phyloP scores from a whole-genome alignment of 306 rosid genomes.

The Begonia fuchsioides region DNA sequence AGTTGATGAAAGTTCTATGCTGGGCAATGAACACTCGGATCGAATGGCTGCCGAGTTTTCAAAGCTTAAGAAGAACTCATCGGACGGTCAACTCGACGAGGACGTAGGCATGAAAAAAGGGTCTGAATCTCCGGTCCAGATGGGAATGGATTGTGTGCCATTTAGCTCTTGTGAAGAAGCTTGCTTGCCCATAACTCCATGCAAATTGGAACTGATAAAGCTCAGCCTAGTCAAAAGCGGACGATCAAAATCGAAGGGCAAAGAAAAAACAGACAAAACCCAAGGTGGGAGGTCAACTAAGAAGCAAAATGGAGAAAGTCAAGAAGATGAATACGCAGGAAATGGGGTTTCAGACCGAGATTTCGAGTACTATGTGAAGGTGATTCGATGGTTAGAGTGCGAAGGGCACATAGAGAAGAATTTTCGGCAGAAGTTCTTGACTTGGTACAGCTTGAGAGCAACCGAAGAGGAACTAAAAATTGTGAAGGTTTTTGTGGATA shows the following conservation, averaged over 20 bases:
- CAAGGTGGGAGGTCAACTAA: conserved; percentile 30
- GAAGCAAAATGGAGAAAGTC: conserved; percentile 32
- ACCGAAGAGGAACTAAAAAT: conserved; percentile 55
- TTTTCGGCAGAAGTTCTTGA: conserved; percentile 90
- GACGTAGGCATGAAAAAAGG: conserved; percentile 44
- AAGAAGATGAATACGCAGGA: conserved; percentile 47
- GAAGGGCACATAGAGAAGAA: conserved; percentile 86
- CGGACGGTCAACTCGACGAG: conserved; percentile 35
- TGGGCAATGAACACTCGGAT: conserved; percentile 31
- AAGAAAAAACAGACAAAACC: conserved; percentile 14
- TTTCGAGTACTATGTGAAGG: conserved; percentile 82
- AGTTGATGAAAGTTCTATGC: conserved; percentile 34
- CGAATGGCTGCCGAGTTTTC: conserved; percentile 19
- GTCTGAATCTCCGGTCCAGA: conserved; percentile 32
- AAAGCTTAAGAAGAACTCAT: conserved; percentile 31
- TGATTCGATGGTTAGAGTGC: conserved; percentile 83
- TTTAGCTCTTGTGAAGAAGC: conserved; percentile 39
- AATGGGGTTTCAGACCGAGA: conserved; percentile 38
- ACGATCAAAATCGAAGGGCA: conserved; percentile 48
- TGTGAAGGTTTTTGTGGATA: conserved; percentile 73
- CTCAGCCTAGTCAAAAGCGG: conserved; percentile 47
- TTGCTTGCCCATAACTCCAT: conserved; percentile 75
- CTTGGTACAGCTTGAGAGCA: conserved; percentile 96
- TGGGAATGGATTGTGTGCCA: conserved; percentile 51
- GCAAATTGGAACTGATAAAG: conserved; percentile 58